Base-by-base conservation (phyloP, 1,139 yeast species). In the Nematodospora anomalae region DNA sequence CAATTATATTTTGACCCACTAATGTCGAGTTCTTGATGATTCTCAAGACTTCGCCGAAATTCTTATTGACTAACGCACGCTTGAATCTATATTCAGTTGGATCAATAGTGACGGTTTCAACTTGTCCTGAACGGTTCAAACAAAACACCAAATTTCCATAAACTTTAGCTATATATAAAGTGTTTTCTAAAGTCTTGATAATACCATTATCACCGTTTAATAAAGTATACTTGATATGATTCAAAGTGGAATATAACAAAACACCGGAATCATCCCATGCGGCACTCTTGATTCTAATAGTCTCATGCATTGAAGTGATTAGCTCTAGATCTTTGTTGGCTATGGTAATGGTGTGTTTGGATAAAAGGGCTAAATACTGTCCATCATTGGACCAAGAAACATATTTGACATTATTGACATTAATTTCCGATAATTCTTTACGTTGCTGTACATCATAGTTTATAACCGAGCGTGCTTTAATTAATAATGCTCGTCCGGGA, bases 51-150 rank as follows among this genome's bases (percentile, higher is more conserved):
- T 94, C 98, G 47, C 80, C 80, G 66, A 88, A 92, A 61, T 92
- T 89, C 60, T 82, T 84, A 67, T 84, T 87, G 29, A 90, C 86
- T 51, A 94, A 72, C 4, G 98, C 95, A 55, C 83, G 83, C 71
- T 94, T 94, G 75, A 94, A 94, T 54, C 97, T 77, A 69, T 86
- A 94, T 65, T 94, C 99, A 22, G 97, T 90, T 32, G 98, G 97
- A 57, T 94, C 98, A 49, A 94, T 88, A 32, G 72, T 64, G 41
- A 89, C 63, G 33, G 79, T 74, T 55, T 87, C 92, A 41, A 89
- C 90, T 53, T 82, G 81, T 38, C 97, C 97, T 16, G 74, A 76
- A 57, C 99, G 83, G 58, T 79, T 86, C 57, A 92, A 76, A 49
- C 95, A 84, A 63, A 76, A 87, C 18, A 90, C 86, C 40, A 76